Evolutionary conservation across 345 rosid genomes (phyloP), one percentile per base, ranked within the genome.

Genomic region (Hevea brasiliensis): DNA sequence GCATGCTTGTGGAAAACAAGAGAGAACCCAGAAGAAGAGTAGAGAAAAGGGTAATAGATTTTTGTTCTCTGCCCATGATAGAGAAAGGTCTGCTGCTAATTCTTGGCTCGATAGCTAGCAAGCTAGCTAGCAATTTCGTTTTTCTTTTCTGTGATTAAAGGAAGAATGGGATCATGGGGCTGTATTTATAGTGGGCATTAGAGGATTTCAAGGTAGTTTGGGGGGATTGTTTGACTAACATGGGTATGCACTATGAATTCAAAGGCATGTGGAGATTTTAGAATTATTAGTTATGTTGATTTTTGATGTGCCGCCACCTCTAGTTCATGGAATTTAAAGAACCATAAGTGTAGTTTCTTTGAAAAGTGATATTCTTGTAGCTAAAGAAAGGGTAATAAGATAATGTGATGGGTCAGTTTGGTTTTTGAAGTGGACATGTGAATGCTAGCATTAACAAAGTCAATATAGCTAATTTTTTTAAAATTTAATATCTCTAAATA

Each of bases 141-240:
- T n/a, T n/a, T n/a, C n/a, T n/a, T n/a, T n/a, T n/a, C n/a, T n/a
- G n/a, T n/a, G 15, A 4, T 37, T 26, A 57, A 13, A 59, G n/a
- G 41, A 50, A 45, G 67, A 69, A 51, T 11, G 35, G 13, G 4
- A 23, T 47, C 8, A 7, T 51, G 13, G 57, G 23, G 23, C 56
- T 71, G 50, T 68, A 68, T 73, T 78, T 80, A 78, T 81, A 83
- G 63, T 17, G 75, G n/a, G n/a, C n/a, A n/a, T 20, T 35, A 20
- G 62, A 56, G 21, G n/a, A n/a, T 29, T 62, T 27, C 4, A 54
- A 61, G 32, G 4, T 32, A 56, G 47, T 53, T 55, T 56, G 40
- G 61, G 71, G n/a, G 26, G 42, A 20, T 56, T 50, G 48, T 64
- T 55, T 68, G 75, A 68, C 64, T 66, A 50, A 76, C 9, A 11